Evolutionary conservation across 1,284 basidiomycete genomes (phyloP).

Genomic region (Xerocomus minutiporus): DNA sequence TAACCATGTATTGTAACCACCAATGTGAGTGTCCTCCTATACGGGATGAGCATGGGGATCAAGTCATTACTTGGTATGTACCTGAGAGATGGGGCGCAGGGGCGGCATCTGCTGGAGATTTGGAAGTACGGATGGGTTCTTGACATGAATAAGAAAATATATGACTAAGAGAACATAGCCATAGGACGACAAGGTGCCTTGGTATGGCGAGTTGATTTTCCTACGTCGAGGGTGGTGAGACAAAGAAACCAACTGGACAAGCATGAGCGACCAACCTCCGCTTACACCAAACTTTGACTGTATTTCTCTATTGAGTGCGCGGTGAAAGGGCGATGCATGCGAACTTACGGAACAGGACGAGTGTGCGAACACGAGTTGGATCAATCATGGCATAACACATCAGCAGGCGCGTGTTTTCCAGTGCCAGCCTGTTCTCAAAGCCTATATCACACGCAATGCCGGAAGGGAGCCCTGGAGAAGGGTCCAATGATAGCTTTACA

Average conservation of each 20-base stretch:
- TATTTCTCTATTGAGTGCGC: slow-evolving; percentile 11
- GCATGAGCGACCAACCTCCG: slow-evolving; percentile 55
- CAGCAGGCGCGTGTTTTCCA: slow-evolving; percentile 94
- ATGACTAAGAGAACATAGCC: slow-evolving; percentile 97
- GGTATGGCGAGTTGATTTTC: slow-evolving; percentile 98
- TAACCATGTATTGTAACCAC: slow-evolving; percentile 80
- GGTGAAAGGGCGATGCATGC: slow-evolving; percentile 2
- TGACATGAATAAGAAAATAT: slow-evolving; percentile 96
- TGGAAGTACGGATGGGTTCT: slow-evolving; percentile 89
- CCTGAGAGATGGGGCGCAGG: slow-evolving; percentile 73
- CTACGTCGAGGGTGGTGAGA: slow-evolving; percentile 36
- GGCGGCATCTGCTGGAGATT: slow-evolving; percentile 89
- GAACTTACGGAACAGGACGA: slow-evolving; percentile 90
- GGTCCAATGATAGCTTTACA: slow-evolving; percentile 91
- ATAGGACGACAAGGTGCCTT: slow-evolving; percentile 94
- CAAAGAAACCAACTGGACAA: not conserved
- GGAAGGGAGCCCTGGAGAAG: slow-evolving; percentile 83
- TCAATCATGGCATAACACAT: slow-evolving; percentile 98
- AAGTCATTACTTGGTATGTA: slow-evolving; percentile 23
- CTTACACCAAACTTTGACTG: slow-evolving; percentile 99
- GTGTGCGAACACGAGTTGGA: slow-evolving; percentile 86
- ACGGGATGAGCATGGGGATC: slow-evolving; percentile 14
- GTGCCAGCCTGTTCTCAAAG: slow-evolving; percentile 93
- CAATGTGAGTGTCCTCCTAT: slow-evolving; percentile 82
- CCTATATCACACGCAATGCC: slow-evolving; percentile 98